Base-by-base conservation (phyloP, 257 asterid genomes). In the Penstemon davidsonii region DNA sequence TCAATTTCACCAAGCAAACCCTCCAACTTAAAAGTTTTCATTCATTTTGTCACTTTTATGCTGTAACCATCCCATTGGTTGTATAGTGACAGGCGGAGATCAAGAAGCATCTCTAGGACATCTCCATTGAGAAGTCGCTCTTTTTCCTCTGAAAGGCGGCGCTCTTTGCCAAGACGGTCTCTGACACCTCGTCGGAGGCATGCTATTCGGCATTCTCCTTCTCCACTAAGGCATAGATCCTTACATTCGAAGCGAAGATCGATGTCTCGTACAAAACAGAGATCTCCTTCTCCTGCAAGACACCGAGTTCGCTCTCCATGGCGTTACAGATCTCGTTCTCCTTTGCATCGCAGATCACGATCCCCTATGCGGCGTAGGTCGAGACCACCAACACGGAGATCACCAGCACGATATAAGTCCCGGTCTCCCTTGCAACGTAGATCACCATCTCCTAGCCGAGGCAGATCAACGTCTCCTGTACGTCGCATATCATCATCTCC, bases 241-340 rank as follows among this genome's bases (percentile, higher is more conserved):
- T 25, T 25, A 25, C 33, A 25, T 25, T 25, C 33, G 2, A 25
- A 25, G 33, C 33, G 33, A 25, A 25, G 33, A 25, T 25, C 62
- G 69, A 10, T 86, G 90, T 12, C 85, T 54, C 41, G 60, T 83
- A 51, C 81, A 25, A 2, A 81, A 3, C 85, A 70, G 54, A 71
- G 81, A 72, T 85, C 95, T 68, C 97, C 88, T 66, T 81, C 95
- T 75, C 88, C 90, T 37, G 60, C n/a, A 3, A 78, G 87, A 57
- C 79, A 66, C 3, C 33, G 33, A 25, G 33, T 25, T 25, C 33
- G 33, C 33, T 25, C 33, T 25, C 33, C 33, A 25, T 25, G 33
- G 33, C 33, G 33, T 25, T 25, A 25, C 49, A 79, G 89, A 66
- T 89, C 94, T 0, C 80, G 86, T 12, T 82, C 96, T 66, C 82